Conservation (phyloP, 768 basidiomycete genomes). For the Kwoniella sp. region DNA sequence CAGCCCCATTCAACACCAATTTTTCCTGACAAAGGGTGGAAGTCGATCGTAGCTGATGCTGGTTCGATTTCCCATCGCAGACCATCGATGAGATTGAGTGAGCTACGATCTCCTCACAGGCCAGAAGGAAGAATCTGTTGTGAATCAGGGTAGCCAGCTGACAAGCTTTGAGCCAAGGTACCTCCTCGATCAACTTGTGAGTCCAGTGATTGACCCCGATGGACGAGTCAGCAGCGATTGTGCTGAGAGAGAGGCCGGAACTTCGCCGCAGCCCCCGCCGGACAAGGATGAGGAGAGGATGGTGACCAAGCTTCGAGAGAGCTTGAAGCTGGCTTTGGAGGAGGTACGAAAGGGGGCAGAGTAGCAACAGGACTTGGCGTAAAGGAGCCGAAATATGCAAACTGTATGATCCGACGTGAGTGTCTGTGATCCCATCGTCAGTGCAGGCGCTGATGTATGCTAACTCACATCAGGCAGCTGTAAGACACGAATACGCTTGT, state of each 20-base stretch:
- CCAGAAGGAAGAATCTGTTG: no score
- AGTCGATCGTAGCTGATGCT: no score
- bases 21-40: no score
- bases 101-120: slow-evolving; percentile 1
- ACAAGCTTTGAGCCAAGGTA: slow-evolving; percentile 23
- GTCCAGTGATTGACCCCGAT: background rate
- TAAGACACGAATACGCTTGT: no score
- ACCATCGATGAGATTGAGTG: slow-evolving; percentile 50
- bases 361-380: background rate
- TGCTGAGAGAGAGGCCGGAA: no score
- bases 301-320: slow-evolving; percentile 41
- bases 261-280: slow-evolving; percentile 42
- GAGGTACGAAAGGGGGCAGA: slow-evolving; percentile 45
- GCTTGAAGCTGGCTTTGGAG: slow-evolving; percentile 33
- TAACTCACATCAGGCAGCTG: no score
- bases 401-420: no score
- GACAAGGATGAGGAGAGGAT: slow-evolving; percentile 40
- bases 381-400: no score
- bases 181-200: slow-evolving; percentile 43
- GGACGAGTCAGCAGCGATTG: no score
- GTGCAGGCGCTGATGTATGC: no score
- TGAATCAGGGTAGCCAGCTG: background rate
- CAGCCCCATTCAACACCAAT: background rate
- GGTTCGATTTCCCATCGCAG: no score
- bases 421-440: no score